Conservation (phyloP, 73 alveolate genomes). For the Blepharisma stoltei region DNA sequence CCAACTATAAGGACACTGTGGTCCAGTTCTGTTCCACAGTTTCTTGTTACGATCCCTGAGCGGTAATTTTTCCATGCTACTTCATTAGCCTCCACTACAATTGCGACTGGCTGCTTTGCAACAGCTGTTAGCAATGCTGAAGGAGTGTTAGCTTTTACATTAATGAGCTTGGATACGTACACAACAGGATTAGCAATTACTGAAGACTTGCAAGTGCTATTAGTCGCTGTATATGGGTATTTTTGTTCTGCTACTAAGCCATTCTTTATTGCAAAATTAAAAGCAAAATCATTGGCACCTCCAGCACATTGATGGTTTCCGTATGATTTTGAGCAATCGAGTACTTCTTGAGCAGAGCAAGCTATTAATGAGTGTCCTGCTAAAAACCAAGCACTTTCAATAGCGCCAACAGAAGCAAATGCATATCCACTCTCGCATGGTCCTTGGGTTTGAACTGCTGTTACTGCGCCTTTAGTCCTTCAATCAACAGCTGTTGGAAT, state of each 20-base stretch:
- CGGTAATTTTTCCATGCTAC: constrained; percentile 11
- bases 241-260: constrained; percentile 26
- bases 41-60: constrained; percentile 27
- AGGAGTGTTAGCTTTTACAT: constrained; percentile 15
- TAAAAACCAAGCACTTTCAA: constrained; percentile 71
- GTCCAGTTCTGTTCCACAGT: constrained; percentile 24
- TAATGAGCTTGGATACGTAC: neutral
- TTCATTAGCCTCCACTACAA: constrained; percentile 34
- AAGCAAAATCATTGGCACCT: constrained; percentile 66
- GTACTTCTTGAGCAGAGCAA: constrained; percentile 67
- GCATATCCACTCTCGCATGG: constrained; percentile 89
- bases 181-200: constrained; percentile 23
- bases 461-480: constrained; percentile 70
- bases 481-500: constrained; percentile 51
- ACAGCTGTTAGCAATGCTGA: constrained; percentile 35
- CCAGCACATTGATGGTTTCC: constrained; percentile 83
- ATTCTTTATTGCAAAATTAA: constrained; percentile 39
- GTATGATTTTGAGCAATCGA: constrained; percentile 76
- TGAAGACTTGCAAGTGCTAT: constrained; percentile 23
- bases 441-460: constrained; percentile 70
- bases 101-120: constrained; percentile 47
- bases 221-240: constrained; percentile 40
- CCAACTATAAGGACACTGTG: constrained; percentile 71
- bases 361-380: constrained; percentile 44
- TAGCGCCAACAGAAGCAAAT: constrained; percentile 77